phyloP scores from a whole-genome alignment of 768 basidiomycete genomes.

The Daedalea quercina region DNA sequence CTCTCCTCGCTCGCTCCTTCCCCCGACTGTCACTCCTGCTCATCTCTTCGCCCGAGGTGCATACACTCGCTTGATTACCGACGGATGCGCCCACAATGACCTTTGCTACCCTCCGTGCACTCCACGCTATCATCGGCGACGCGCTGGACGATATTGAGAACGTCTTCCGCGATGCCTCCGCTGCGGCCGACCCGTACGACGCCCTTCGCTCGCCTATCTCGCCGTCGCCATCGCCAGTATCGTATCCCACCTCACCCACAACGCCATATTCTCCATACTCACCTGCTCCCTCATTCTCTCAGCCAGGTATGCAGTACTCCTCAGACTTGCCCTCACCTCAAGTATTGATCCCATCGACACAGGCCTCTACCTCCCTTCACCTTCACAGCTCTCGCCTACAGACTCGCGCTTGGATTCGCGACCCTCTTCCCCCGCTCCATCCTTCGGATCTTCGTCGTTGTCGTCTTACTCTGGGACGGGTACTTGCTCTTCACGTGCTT shows the following conservation, averaged over 20 bases:
- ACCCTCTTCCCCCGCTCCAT: background rate
- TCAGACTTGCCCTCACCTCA: background rate
- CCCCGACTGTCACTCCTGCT: too few relatives aligned
- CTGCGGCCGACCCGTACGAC: background rate
- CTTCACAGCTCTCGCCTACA: background rate
- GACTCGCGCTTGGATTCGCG: background rate
- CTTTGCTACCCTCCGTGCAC: constrained; percentile 54
- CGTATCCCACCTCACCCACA: background rate
- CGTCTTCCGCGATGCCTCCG: constrained; percentile 29
- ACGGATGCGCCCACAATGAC: constrained; percentile 38
- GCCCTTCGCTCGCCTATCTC: background rate
- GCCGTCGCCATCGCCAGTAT: background rate
- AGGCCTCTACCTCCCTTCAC: background rate
- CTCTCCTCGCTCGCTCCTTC: too few relatives aligned
- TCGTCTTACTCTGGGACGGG: background rate
- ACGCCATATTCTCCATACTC: background rate
- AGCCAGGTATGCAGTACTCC: background rate
- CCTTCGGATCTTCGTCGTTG: background rate
- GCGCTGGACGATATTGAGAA: constrained; percentile 64
- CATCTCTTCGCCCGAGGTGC: too few relatives aligned
- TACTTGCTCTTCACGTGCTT: background rate
- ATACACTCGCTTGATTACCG: background rate
- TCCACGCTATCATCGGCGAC: constrained; percentile 60
- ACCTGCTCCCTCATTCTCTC: background rate
- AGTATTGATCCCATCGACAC: background rate